A percentile compares a stretch with the other conserved stretches of the same genome.
phyloP scores from a whole-genome alignment of 2,329 filamentous ascomycete genomes.

The Cryphonectria parasitica region DNA sequence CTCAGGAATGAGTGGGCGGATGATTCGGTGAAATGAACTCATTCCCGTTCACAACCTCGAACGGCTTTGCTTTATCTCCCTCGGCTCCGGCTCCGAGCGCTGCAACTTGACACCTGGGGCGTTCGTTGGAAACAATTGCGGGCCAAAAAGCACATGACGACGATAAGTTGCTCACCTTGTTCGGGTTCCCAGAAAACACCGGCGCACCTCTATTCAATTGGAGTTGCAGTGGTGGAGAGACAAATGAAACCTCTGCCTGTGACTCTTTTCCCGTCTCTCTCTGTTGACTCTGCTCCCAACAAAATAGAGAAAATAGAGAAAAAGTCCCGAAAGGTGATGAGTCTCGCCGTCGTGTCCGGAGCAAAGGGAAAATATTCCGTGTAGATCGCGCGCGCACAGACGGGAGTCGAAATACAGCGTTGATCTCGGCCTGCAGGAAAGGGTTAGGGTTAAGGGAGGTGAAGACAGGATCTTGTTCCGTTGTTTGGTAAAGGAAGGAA shows the following conservation, averaged over 20 bases:
- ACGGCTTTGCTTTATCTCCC: not conserved
- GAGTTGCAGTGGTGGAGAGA: not conserved
- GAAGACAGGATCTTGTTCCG: not conserved
- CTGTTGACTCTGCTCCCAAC: not conserved
- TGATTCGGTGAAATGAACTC: not conserved
- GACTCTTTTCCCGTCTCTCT: not conserved
- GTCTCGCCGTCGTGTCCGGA: slow-evolving; percentile 10
- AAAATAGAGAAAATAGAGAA: slow-evolving; percentile 2
- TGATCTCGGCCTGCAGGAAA: slow-evolving; percentile 13
- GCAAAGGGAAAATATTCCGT: slow-evolving; percentile 19
- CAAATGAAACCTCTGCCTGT: no score
- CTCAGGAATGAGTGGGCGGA: no score
- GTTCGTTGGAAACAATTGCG: not conserved
- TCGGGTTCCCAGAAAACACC: not conserved
- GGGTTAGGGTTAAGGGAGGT: slow-evolving; percentile 20
- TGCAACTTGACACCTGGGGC: not conserved
- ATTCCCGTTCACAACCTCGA: not conserved
- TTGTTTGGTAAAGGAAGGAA: not conserved
- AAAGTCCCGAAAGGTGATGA: not conserved
- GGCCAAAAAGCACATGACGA: not conserved
- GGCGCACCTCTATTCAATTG: not conserved
- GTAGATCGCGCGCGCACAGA: slow-evolving; percentile 23
- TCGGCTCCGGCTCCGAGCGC: slow-evolving; percentile 4
- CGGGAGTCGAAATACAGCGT: slow-evolving; percentile 30
- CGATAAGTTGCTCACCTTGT: slow-evolving; percentile 7